A percentile compares a stretch with the other conserved stretches of the same genome.
Evolutionary conservation across 2,329 filamentous ascomycete genomes (phyloP).

Genomic region (Cercospora canescens): DNA sequence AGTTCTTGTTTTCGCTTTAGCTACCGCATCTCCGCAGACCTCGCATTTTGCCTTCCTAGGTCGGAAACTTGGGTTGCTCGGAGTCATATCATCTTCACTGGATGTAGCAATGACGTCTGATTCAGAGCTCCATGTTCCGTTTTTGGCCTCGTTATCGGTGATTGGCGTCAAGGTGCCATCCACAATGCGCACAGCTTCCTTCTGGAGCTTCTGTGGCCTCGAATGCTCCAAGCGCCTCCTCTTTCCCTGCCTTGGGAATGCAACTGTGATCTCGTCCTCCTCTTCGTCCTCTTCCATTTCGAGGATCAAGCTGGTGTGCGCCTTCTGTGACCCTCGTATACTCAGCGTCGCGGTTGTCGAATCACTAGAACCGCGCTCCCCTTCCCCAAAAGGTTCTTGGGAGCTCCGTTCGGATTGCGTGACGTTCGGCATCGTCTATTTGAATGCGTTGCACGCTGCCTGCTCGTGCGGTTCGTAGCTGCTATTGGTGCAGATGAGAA

Average conservation of each 20-base stretch:
- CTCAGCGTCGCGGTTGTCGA: neutral
- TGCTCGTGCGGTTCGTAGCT: neutral
- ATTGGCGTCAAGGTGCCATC: neutral
- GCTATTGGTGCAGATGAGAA: neutral
- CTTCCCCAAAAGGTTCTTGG: neutral
- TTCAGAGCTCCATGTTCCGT: neutral
- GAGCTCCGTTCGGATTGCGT: neutral
- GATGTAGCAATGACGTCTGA: neutral
- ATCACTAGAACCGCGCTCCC: neutral
- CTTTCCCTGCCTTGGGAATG: neutral
- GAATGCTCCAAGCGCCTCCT: neutral
- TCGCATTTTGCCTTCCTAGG: neutral
- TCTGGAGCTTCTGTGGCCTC: neutral
- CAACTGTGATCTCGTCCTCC: neutral
- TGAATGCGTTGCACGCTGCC: neutral
- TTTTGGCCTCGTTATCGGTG: neutral
- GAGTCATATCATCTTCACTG: neutral
- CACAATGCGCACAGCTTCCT: neutral
- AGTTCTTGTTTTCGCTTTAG: neutral
- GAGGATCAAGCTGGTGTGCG: neutral
- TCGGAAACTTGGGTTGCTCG: neutral
- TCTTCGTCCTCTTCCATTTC: neutral
- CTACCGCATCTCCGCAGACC: neutral
- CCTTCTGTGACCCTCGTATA: too few relatives aligned
- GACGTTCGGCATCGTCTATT: neutral